phyloP scores from a whole-genome alignment of 129 eudicot genomes.

The Glebionis coronaria region DNA sequence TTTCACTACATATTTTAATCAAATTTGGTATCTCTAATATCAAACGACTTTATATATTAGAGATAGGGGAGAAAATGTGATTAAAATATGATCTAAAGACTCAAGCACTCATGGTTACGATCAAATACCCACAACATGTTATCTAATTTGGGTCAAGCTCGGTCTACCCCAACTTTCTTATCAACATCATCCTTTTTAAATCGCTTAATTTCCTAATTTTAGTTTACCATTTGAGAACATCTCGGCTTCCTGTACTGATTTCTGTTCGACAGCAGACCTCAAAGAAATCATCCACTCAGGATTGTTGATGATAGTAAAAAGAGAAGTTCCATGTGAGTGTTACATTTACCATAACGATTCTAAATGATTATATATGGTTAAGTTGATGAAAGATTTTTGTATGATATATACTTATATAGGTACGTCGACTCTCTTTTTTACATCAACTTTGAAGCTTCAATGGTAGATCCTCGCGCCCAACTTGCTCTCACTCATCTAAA shows the following conservation, averaged over 20 bases:
- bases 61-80: too few relatives aligned
- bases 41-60: too few relatives aligned
- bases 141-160: too few relatives aligned
- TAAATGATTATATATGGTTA: too few relatives aligned
- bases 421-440: background rate
- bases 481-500: background rate
- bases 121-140: too few relatives aligned
- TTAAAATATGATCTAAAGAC: too few relatives aligned
- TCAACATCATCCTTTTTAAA: too few relatives aligned
- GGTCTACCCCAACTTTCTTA: too few relatives aligned
- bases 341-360: background rate
- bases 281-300: constrained; percentile 58
- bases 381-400: too few relatives aligned
- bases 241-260: background rate
- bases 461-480: constrained; percentile 10
- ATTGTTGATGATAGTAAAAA: constrained; percentile 72
- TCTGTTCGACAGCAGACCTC: background rate
- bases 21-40: too few relatives aligned
- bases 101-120: too few relatives aligned
- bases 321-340: constrained; percentile 76
- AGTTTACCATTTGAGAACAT: background rate
- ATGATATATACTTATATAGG: background rate
- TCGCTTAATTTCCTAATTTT: background rate
- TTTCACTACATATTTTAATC: too few relatives aligned
- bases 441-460: constrained; percentile 9